Base-by-base conservation (phyloP, 805 yeast genomes). In the Metschnikowia gruessii region DNA sequence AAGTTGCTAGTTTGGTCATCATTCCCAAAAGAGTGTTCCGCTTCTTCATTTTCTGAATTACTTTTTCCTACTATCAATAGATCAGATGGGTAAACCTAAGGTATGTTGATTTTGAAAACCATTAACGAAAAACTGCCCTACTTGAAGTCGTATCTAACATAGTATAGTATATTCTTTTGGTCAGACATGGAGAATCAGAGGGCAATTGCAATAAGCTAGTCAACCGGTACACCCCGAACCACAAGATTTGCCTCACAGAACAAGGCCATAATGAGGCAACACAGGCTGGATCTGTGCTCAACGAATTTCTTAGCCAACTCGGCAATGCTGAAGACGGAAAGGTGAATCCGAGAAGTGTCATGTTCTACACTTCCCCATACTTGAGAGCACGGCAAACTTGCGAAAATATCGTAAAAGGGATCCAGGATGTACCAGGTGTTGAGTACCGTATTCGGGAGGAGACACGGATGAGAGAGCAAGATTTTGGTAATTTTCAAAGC, bases 151-250 rank as follows among this genome's bases (percentile, higher is more conserved):
- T n/a, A 7, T 43, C 56, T 52, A 41, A 40, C 46, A 19, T n/a
- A 18, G 3, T 39, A 40, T 44, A 80, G 81, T 73, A 90, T 28
- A 88, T 91, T 22, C 70, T 91, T 42, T 72, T 91, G 22, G 82
- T 91, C 11, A 81, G 97, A 53, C 97, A 91, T 62, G 97, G 97
- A 21, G 97, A 91, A 60, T 85, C 94, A 4, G 95, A 87, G 59
- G 95, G 96, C 8, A 91, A 91, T 66, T 80, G 80, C 54, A 95
- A 91, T 65, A 90, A 91, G 61, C 68, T 81, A 1, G 90, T 91
- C 43, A 91, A 91, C 63, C 72, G 84, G 46, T 74, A 75, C 58
- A 79, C 83, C 1, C 89, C 97, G 1, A 91, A 91, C 63, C 97
- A 91, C 66, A 70, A 77, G 56, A 84, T 91, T 3, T 78, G 85